A percentile compares a stretch with the other conserved stretches of the same genome.
These are phyloP conservation scores for Xylariaceae sp. DNA, from an alignment of 2,329 filamentous ascomycete genomes.

Conservation along the genomic window DNA sequence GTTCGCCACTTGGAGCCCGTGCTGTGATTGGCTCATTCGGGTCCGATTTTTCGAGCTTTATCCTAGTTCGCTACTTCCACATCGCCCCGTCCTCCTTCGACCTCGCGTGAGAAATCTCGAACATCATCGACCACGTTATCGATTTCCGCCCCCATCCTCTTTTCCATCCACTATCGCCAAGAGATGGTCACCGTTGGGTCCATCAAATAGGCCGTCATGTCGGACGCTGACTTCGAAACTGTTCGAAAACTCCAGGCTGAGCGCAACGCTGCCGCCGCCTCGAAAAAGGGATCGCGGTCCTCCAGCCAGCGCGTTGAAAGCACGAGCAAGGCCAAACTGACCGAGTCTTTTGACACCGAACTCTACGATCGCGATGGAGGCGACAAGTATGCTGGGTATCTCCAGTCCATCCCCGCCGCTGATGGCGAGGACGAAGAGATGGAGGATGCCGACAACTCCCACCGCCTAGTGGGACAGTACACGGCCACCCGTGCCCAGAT, in stretches of 20 bases:
- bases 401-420: slow-evolving; percentile 76
- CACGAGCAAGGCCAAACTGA: slow-evolving; percentile 86
- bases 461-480: slow-evolving; percentile 87
- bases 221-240: slow-evolving; percentile 78
- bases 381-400: slow-evolving; percentile 85
- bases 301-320: slow-evolving; percentile 76
- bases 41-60: slow-evolving; percentile 1
- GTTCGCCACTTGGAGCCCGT: slow-evolving; percentile 8
- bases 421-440: slow-evolving; percentile 76
- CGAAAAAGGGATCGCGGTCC: slow-evolving; percentile 75
- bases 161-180: slow-evolving; percentile 17
- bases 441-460: slow-evolving; percentile 65
- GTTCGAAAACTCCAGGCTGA: slow-evolving; percentile 86
- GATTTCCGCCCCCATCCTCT: slow-evolving; percentile 10
- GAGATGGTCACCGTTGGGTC: slow-evolving; percentile 29
- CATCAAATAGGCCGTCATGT: slow-evolving; percentile 46
- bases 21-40: slow-evolving; percentile 11
- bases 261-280: slow-evolving; percentile 74
- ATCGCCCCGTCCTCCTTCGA: slow-evolving; percentile 11
- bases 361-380: slow-evolving; percentile 74
- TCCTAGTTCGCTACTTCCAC: slow-evolving; percentile 14
- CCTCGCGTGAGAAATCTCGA: slow-evolving; percentile 22
- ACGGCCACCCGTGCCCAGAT: slow-evolving; percentile 89
- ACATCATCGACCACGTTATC: slow-evolving; percentile 8
- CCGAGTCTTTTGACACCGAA: slow-evolving; percentile 79